Evolutionary conservation across 2,329 filamentous ascomycete species (phyloP).

Genomic region (Fusarium brevicatenulatum): DNA sequence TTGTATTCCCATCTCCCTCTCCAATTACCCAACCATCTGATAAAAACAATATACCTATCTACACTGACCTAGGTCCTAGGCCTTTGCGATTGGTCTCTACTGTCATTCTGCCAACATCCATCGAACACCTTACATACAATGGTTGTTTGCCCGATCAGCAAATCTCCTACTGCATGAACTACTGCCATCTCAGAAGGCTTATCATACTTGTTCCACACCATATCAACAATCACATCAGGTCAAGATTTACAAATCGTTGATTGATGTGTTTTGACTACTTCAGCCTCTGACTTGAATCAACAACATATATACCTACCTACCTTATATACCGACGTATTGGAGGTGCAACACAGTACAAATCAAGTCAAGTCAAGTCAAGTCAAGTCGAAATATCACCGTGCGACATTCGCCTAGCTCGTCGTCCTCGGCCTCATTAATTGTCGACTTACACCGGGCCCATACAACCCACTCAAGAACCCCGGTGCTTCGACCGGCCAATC

Average conservation of each 20-base stretch:
- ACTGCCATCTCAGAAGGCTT: neutral
- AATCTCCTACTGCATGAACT: neutral
- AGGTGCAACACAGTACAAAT: conserved; percentile 1
- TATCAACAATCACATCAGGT: neutral
- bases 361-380: neutral
- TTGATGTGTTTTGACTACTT: neutral
- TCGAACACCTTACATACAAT: neutral
- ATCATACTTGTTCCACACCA: neutral
- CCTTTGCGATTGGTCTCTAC: neutral
- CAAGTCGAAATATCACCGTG: neutral
- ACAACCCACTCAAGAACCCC: conserved; percentile 25
- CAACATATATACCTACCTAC: neutral
- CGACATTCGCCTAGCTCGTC: neutral
- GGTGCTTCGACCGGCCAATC: conserved; percentile 24
- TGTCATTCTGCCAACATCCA: neutral
- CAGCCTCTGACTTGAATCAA: neutral
- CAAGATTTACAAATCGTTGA: neutral
- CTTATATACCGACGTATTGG: neutral
- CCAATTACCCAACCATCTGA: neutral
- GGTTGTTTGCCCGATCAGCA: neutral
- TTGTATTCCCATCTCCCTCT: neutral
- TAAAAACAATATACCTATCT: neutral
- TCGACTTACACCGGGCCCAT: conserved; percentile 37
- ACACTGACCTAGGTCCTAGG: neutral
- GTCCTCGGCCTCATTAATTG: conserved; percentile 8